phyloP scores from a whole-genome alignment of 345 rosid genomes.

The Trapa bicornis region DNA sequence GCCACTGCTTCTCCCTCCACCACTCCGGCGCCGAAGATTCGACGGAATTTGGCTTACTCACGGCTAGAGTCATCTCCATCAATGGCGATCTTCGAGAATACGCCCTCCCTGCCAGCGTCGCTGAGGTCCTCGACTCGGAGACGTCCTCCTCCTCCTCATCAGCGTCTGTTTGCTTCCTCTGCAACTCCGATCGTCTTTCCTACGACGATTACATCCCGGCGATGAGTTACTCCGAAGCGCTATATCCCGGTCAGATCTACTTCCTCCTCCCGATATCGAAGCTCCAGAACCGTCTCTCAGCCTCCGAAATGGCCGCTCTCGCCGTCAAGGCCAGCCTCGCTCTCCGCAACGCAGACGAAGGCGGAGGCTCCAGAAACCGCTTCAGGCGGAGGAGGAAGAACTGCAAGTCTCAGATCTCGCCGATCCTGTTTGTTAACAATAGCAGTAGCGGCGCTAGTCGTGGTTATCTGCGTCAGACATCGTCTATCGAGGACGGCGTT shows the following conservation, averaged over 20 bases:
- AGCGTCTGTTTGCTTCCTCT: conserved; percentile 30
- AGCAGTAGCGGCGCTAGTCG: not conserved
- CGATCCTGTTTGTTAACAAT: not conserved
- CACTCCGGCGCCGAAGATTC: not conserved
- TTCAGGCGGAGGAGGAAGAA: not conserved
- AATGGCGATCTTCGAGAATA: conserved; percentile 55
- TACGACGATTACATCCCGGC: conserved; percentile 61
- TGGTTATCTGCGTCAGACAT: not conserved
- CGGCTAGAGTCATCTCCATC: conserved; percentile 51
- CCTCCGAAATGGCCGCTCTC: conserved; percentile 83
- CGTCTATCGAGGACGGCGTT: not conserved
- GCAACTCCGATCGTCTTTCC: conserved; percentile 46
- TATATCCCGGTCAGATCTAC: conserved; percentile 44
- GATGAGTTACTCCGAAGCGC: conserved; percentile 21
- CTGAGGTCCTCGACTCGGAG: conserved; percentile 44
- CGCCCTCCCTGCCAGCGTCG: conserved; percentile 34
- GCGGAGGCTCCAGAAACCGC: not conserved
- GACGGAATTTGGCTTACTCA: conserved; percentile 9
- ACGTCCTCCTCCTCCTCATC: conserved; percentile 16
- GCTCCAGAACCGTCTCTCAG: conserved; percentile 46
- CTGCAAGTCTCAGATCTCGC: not conserved
- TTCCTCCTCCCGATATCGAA: conserved; percentile 59
- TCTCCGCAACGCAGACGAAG: conserved; percentile 26
- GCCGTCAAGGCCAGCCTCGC: conserved; percentile 88
- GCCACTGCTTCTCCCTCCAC: conserved; percentile 35